A percentile compares a stretch with the other conserved stretches of the same genome.
phyloP scores from a whole-genome alignment of 2,329 filamentous ascomycete genomes.

The Fusarium circinatum region DNA sequence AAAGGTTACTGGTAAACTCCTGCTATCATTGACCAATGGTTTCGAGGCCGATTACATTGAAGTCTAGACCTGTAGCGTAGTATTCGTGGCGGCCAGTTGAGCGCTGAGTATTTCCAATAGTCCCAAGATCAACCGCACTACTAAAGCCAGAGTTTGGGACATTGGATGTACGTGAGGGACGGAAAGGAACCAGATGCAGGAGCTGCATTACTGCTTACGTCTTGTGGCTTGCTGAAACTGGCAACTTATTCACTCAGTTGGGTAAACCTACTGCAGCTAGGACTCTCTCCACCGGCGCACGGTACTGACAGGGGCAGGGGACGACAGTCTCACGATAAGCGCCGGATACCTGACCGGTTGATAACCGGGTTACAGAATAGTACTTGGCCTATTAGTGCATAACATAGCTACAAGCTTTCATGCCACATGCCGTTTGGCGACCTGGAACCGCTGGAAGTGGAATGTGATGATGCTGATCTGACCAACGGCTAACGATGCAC shows the following conservation, averaged over 20 bases:
- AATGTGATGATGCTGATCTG: neutral
- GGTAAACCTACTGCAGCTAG: neutral
- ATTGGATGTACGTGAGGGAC: neutral
- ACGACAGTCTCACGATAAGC: neutral
- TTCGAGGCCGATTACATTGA: neutral
- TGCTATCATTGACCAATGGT: neutral
- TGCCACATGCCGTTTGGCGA: neutral
- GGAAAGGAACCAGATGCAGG: neutral
- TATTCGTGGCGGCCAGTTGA: neutral
- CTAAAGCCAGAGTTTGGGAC: neutral
- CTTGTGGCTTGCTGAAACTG: neutral
- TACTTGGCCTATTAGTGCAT: neutral
- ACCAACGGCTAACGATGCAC: neutral
- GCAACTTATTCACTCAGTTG: neutral
- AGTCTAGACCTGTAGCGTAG: neutral
- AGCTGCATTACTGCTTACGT: neutral
- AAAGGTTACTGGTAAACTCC: neutral
- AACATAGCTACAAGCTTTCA: accelerated
- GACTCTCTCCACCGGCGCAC: neutral
- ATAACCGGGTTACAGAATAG: neutral
- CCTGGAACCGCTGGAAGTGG: neutral
- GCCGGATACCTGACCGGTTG: neutral
- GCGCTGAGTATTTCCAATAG: conserved; percentile 1
- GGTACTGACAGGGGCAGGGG: neutral
- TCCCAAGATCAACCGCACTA: neutral